A percentile compares a stretch with the other conserved stretches of the same genome.
Conservation (phyloP, 2,329 filamentous ascomycete species). For the Penicillium freii region DNA sequence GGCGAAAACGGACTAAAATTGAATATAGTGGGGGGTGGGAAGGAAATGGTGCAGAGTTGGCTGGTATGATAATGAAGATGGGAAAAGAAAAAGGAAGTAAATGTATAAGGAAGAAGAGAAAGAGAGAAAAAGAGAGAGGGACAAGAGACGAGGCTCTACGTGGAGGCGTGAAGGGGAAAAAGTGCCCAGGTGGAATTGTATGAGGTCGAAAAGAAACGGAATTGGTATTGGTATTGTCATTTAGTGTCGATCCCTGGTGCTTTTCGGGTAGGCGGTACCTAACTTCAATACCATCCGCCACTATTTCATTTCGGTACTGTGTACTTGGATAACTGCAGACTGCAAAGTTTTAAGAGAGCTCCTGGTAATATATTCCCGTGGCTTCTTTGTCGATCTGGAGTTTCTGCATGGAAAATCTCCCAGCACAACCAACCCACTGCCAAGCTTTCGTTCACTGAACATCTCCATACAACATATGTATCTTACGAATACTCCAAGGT, state of each 20-base stretch:
- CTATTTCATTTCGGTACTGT: slow-evolving; percentile 1
- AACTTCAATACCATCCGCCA: not conserved
- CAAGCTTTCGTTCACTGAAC: slow-evolving; percentile 2
- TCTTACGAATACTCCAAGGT: not conserved
- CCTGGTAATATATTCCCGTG: slow-evolving; percentile 1
- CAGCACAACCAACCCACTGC: not conserved
- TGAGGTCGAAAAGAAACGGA: slow-evolving; percentile 19
- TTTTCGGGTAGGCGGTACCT: slow-evolving; percentile 11
- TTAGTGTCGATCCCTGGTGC: slow-evolving; percentile 1
- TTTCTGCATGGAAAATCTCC: slow-evolving; percentile 9
- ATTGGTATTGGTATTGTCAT: slow-evolving; percentile 13
- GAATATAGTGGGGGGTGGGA: slow-evolving; percentile 12
- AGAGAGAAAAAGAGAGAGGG: slow-evolving; percentile 4
- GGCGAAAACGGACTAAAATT: slow-evolving; percentile 21
- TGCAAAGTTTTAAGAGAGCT: not conserved
- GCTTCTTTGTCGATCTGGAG: slow-evolving; percentile 4
- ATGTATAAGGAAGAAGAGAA: slow-evolving; percentile 16
- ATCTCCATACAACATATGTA: not conserved
- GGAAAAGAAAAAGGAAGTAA: slow-evolving; percentile 14
- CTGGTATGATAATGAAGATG: not conserved
- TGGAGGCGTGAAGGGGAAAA: slow-evolving; percentile 23
- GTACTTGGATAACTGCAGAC: not conserved
- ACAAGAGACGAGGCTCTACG: slow-evolving; percentile 12
- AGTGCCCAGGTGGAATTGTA: slow-evolving; percentile 17
- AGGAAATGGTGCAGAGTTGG: slow-evolving; percentile 10